Base-by-base conservation (phyloP, 2,329 filamentous ascomycete genomes). In the Geosmithia flava region DNA sequence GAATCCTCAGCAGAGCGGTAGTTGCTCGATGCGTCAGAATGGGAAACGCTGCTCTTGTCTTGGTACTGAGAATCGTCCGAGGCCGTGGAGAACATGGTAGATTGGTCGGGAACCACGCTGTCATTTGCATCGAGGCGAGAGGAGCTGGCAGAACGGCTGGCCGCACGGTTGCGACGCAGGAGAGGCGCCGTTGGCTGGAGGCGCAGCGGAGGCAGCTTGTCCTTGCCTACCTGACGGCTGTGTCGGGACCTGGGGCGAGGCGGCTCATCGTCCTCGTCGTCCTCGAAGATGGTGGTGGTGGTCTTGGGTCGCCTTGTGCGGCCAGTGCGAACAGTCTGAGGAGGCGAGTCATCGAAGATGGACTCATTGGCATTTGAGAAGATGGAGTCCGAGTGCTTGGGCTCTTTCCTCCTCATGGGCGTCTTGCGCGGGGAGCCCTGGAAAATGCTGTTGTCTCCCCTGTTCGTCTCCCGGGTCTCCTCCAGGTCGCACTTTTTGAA, bases 401-500 rank as follows among this genome's bases (percentile, higher is more conserved):
- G 40, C n/a, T 20, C 40, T 42, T 16, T 19, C 11, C 7, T 7
- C 20, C 20, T 42, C 20, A 20, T 42, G 3, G 40, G 40, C 10
- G 40, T 19, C 40, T 42, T 42, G 4, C 40, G 40, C 15, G 42
- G 42, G 20, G 42, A 37, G 13, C 33, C 33, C 33, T 37, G 33
- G 33, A 37, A 37, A 11, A 37, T 37, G 33, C 33, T 37, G 33
- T 37, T 37, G 33, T 37, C 33, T 37, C 15, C 33, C 33, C 30
- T n/a, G 17, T 40, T 42, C 19, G 23, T 6, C 19, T 20, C 19
- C 8, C 20, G 46, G 23, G 51, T 47, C 45, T 58, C 52, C 19
- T 57, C 54, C 1, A 53, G 53, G 45, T 53, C 59, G 59, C 62
- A 65, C 49, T 53, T 59, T 45, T 61, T 58, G 15, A 66, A 59